These are phyloP conservation scores for Crithidia fasciculata DNA, from an alignment of 208 protist genomes.

Conservation along the genomic window DNA sequence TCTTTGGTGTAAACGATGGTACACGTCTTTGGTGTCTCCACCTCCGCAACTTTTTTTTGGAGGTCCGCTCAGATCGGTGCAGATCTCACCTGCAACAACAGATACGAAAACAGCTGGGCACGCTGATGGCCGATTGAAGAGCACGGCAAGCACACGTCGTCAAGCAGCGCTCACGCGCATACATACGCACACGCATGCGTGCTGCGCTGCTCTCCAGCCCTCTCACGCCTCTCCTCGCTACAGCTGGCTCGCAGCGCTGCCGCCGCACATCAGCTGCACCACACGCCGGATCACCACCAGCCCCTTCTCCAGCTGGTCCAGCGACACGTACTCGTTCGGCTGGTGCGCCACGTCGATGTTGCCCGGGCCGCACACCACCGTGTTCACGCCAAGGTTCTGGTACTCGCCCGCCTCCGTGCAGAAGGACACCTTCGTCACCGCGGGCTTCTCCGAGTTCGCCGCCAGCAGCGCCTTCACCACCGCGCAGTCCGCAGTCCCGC, in stretches of 20 bases:
- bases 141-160: too few species aligned
- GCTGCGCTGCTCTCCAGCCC: too few species aligned
- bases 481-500: conserved; percentile 5
- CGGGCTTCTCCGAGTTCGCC: conserved; percentile 9
- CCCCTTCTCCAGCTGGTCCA: conserved; percentile 63
- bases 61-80: too few species aligned
- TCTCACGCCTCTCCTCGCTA: conserved; percentile 1
- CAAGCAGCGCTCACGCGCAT: too few species aligned
- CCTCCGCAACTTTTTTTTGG: too few species aligned
- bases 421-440: conserved; percentile 50
- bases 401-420: conserved; percentile 64
- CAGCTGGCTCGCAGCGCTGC: conserved; percentile 34
- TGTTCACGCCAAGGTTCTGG: conserved; percentile 48
- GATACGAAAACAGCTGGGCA: too few species aligned
- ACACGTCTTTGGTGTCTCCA: too few species aligned
- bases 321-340: conserved; percentile 63
- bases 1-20: too few species aligned
- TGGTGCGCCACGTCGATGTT: conserved; percentile 73
- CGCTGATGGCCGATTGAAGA: too few species aligned
- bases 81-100: too few species aligned
- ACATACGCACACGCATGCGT: too few species aligned
- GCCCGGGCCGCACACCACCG: conserved; percentile 67
- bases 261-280: conserved; percentile 36
- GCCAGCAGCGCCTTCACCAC: conserved; percentile 17
- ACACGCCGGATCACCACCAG: conserved; percentile 39